Evolutionary conservation across 2,329 filamentous ascomycete genomes (phyloP).

Genomic region (Fusarium sp.): DNA sequence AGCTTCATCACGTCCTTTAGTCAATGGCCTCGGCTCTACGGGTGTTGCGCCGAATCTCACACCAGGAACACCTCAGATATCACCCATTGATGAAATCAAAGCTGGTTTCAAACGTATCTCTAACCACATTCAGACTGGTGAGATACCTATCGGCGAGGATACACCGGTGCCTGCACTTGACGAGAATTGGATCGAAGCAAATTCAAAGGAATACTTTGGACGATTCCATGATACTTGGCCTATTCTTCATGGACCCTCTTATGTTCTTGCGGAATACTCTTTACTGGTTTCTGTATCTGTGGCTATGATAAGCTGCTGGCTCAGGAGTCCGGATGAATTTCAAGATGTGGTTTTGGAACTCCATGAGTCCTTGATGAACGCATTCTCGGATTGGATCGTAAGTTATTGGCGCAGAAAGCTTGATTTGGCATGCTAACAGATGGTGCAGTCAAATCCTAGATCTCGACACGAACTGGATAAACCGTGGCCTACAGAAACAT

Average conservation of each 20-base stretch:
- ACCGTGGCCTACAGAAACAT: slow-evolving; percentile 51
- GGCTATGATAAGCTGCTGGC: slow-evolving; percentile 58
- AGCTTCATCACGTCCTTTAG: background rate
- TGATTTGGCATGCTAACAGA: background rate
- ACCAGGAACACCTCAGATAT: slow-evolving; percentile 3
- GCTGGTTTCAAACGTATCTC: slow-evolving; percentile 26
- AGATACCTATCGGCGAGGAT: slow-evolving; percentile 24
- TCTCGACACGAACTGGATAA: slow-evolving; percentile 28
- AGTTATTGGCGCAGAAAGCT: slow-evolving; percentile 8
- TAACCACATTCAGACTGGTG: slow-evolving; percentile 10
- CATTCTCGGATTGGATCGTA: slow-evolving; percentile 50
- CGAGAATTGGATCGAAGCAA: slow-evolving; percentile 34
- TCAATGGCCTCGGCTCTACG: background rate
- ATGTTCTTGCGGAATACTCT: slow-evolving; percentile 49
- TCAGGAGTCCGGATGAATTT: slow-evolving; percentile 48
- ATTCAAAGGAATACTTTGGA: slow-evolving; percentile 54
- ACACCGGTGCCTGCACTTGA: slow-evolving; percentile 17
- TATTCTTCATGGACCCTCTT: slow-evolving; percentile 56
- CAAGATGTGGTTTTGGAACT: slow-evolving; percentile 49
- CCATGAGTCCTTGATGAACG: slow-evolving; percentile 52
- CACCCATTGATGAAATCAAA: slow-evolving; percentile 19
- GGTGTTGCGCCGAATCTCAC: slow-evolving; percentile 7
- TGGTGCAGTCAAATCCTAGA: slow-evolving; percentile 32
- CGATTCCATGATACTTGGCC: slow-evolving; percentile 59
- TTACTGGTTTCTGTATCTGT: slow-evolving; percentile 49